Evolutionary conservation across 352 stramenopile genomes (phyloP), one percentile per base, ranked within the genome.

Genomic region (Aphanomyces stellatus): DNA sequence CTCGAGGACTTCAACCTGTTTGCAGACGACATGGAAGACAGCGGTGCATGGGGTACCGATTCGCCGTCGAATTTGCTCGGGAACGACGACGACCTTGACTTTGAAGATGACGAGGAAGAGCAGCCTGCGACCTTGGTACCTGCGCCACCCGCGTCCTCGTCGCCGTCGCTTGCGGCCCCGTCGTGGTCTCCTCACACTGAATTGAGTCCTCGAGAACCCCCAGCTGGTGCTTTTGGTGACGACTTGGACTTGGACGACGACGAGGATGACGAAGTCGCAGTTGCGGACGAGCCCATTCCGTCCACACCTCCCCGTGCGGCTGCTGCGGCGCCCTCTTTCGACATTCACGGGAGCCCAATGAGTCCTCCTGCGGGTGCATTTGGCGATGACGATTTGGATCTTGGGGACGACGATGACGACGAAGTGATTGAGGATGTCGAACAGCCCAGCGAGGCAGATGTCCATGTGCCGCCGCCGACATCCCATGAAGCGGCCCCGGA

Each of bases 1-100:
- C n/a, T n/a, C n/a, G 43, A 25, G 24, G 19, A 4, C 0, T 57
- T 57, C 17, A 24, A 57, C n/a, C 33, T 57, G 30, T 33, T 34
- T 24, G 49, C 49, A 15, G 49, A 57, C 25, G 46, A 53, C n/a
- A 41, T 27, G 7, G 60, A 67, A 28, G 46, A 59, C 46, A 57
- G 51, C 34, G 60, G 28, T 28, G 60, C 37, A 3, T 67, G 60
- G 60, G 60, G 60, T 33, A 67, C 60, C 19, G 60, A 67, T 57
- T 67, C 60, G 11, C 60, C 60, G 35, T 67, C 60, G 41, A 59
- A 67, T 33, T 67, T 67, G 34, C 60, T 67, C 33, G 60, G 60
- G 15, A 59, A 34, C 49, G 60, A 67, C 49, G 56, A 64, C 17
- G 57, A 65, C 7, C 13, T 67, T 10, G 60, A 67, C 10, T 67